These are phyloP conservation scores for Rhazya stricta DNA, from an alignment of 257 asterid genomes.

Conservation along the genomic window DNA sequence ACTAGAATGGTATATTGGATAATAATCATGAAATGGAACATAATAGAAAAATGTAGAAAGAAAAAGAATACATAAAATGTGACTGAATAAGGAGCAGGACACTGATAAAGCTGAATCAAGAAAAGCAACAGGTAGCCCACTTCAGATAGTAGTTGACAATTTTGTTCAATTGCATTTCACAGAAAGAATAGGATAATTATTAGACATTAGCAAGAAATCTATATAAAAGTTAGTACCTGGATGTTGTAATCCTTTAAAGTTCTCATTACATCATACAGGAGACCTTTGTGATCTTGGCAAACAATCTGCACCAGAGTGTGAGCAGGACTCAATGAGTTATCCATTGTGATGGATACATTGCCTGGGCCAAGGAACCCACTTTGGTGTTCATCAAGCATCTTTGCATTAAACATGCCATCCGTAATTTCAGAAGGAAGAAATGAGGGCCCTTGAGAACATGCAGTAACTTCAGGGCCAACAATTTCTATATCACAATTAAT, in stretches of 20 bases:
- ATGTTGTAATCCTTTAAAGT: constrained; percentile 80
- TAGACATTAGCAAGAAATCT: neutral
- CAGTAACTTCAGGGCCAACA: constrained; percentile 59
- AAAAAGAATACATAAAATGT: neutral
- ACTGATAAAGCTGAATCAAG: neutral
- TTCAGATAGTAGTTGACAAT: neutral
- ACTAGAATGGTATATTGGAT: neutral
- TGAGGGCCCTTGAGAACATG: constrained; percentile 59
- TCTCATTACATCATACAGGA: constrained; percentile 76
- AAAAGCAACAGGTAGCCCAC: neutral
- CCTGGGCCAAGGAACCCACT: constrained; percentile 37
- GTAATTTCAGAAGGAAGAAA: constrained; percentile 60
- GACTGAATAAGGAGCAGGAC: neutral
- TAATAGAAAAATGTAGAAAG: neutral
- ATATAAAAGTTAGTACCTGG: constrained; percentile 47
- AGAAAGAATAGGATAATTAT: neutral
- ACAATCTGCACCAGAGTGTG: constrained; percentile 83
- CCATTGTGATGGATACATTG: constrained; percentile 56
- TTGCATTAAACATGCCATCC: constrained; percentile 46
- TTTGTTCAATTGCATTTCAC: neutral
- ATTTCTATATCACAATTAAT: constrained; percentile 64
- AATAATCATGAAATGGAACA: neutral
- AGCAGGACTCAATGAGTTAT: constrained; percentile 66
- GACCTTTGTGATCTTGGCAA: constrained; percentile 83
- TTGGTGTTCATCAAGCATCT: constrained; percentile 29